Base-by-base conservation (phyloP, 139 green algal species). In the Gonium pectorale region DNA sequence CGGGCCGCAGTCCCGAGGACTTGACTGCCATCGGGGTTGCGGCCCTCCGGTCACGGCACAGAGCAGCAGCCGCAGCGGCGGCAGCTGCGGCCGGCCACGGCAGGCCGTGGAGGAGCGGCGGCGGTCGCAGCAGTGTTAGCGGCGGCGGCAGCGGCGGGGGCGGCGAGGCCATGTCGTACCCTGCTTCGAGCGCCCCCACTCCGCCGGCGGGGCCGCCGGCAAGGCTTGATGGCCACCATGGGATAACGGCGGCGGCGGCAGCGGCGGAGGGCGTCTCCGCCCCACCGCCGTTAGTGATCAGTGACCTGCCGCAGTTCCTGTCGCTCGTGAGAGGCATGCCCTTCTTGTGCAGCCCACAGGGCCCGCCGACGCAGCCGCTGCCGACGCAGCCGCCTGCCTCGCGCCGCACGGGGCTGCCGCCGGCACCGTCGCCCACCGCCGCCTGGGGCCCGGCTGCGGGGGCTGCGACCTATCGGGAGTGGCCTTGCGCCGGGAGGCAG, bases 271-370 rank as follows among this genome's bases (percentile, higher is more conserved):
- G 13, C 46, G 46, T 15, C 46, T 11, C 46, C 31, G 7, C 29
- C 6, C 26, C 43, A 1, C 27, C 69, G 29, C 69, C 69, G 31
- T 44, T 78, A 6, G 69, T 78, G 44, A 78, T 78, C 69, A 44
- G 24, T 44, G 69, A 78, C 27, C 69, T 78, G 15, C 29, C 69
- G 31, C 69, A 78, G 21, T 8, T 78, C 3, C 29, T 78, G 26
- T 44, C 69, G 27, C 43, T 78, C 6, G 69, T 78, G 6, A 44
- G 43, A 43, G 63, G 44, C 69, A 43, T 78, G 22, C 69, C 69
- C 1, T 5, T 44, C 7, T 63, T 27, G 6, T 6, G 22, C 15
- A 24, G 17, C 19, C 56, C 56, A n/a, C 17, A n/a, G 56, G 19
- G 29, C 56, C 56, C 56, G 56, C 56, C 9, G 56, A 64, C 31